Evolutionary conservation across 345 rosid species (phyloP).

Genomic region (Eucalyptus polyanthemos): DNA sequence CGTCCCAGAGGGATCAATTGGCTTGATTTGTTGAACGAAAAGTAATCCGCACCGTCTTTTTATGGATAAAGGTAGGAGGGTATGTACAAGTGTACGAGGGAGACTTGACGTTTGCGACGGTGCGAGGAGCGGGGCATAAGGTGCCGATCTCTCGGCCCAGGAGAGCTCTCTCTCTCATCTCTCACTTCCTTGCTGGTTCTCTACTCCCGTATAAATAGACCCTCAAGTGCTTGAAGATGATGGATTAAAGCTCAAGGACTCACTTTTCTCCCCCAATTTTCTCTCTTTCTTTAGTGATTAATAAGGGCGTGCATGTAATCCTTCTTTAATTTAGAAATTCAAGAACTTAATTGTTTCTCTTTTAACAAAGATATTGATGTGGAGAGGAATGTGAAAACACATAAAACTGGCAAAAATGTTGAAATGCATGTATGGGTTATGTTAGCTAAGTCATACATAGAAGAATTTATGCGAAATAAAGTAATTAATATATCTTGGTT

Average conservation of each 20-base stretch:
- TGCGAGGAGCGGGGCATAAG: constrained; percentile 86
- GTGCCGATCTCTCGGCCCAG: constrained; percentile 82
- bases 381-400: not conserved
- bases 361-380: not conserved
- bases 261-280: not conserved
- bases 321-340: not conserved
- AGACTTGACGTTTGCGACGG: constrained; percentile 63
- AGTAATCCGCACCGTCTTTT: not conserved
- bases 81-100: constrained; percentile 62
- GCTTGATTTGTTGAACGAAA: not conserved
- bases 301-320: not conserved
- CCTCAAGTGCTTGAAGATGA: not conserved
- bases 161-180: constrained; percentile 61
- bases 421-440: not conserved
- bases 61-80: constrained; percentile 49
- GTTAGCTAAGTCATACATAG: not conserved
- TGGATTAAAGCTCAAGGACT: not conserved
- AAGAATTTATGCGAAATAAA: not conserved
- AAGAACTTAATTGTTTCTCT: not conserved
- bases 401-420: not conserved
- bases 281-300: not conserved
- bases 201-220: constrained; percentile 31
- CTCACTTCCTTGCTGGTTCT: constrained; percentile 50
- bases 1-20: not conserved
- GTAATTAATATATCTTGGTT: not conserved